phyloP scores from a whole-genome alignment of 1,284 basidiomycete species.

The Tetrapyrgos nigripes region DNA sequence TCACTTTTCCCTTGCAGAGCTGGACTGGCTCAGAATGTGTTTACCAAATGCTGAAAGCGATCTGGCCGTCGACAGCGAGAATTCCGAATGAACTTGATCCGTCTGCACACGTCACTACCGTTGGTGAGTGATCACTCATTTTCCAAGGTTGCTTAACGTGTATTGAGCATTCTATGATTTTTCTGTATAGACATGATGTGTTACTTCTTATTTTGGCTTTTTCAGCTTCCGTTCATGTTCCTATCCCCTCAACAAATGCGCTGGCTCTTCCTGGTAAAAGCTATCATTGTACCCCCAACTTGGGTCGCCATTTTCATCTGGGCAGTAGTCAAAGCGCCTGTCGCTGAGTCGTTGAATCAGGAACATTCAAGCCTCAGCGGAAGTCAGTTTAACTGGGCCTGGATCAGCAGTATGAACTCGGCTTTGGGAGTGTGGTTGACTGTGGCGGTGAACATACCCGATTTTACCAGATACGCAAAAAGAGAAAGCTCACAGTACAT shows the following conservation, averaged over 20 bases:
- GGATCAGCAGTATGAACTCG: conserved; percentile 73
- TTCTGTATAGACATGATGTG: conserved; percentile 60
- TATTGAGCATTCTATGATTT: not conserved
- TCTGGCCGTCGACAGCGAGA: conserved; percentile 73
- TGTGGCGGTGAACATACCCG: conserved; percentile 75
- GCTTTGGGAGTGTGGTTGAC: conserved; percentile 72
- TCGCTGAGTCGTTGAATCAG: conserved; percentile 55
- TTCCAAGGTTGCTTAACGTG: conserved; percentile 5
- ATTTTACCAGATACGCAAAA: conserved; percentile 74
- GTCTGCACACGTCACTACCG: conserved; percentile 67
- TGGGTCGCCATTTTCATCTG: conserved; percentile 79
- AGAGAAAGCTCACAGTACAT: conserved; percentile 66
- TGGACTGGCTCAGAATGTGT: conserved; percentile 69
- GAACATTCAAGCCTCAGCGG: conserved; percentile 55
- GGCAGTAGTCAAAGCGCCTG: conserved; percentile 71
- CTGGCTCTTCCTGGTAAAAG: conserved; percentile 75
- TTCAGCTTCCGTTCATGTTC: conserved; percentile 77
- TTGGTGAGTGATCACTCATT: conserved; percentile 41
- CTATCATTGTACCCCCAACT: conserved; percentile 68
- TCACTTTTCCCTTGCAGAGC: conserved; percentile 48
- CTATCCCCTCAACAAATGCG: conserved; percentile 78
- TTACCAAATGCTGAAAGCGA: conserved; percentile 80
- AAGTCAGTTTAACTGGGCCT: conserved; percentile 67
- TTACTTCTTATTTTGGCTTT: conserved; percentile 81
- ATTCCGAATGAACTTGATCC: conserved; percentile 69